These are phyloP conservation scores for Nicotiana undulata DNA, from an alignment of 257 asterid genomes.

Conservation along the genomic window DNA sequence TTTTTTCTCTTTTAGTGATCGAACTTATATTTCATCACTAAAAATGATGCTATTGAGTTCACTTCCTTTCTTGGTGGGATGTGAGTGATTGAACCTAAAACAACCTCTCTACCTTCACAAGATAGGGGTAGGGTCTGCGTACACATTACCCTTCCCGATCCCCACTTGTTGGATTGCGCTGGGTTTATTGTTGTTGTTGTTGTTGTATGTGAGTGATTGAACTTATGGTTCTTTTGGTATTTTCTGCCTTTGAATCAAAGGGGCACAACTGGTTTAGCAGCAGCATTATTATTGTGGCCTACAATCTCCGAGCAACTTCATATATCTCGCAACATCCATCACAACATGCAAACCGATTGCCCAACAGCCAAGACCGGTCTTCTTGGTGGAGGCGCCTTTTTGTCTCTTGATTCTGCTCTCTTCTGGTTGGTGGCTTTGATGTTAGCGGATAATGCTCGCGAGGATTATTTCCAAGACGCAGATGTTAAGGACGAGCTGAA, in stretches of 20 bases:
- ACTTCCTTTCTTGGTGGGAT: too few relatives aligned
- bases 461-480: slow-evolving; percentile 60
- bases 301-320: slow-evolving; percentile 72
- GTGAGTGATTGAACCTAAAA: too few relatives aligned
- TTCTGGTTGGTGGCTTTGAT: slow-evolving; percentile 84
- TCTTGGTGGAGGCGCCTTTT: slow-evolving; percentile 97
- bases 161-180: too few relatives aligned
- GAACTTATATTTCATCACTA: not conserved
- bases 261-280: slow-evolving; percentile 64
- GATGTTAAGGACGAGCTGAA: slow-evolving; percentile 19
- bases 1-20: not conserved
- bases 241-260: slow-evolving; percentile 20
- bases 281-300: slow-evolving; percentile 73
- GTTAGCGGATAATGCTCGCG: slow-evolving; percentile 75
- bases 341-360: slow-evolving; percentile 55
- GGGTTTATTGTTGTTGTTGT: too few relatives aligned
- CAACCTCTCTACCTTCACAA: too few relatives aligned
- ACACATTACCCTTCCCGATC: too few relatives aligned
- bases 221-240: not conserved
- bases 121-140: too few relatives aligned
- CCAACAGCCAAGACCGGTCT: slow-evolving; percentile 98
- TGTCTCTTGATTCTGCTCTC: slow-evolving; percentile 74
- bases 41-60: too few relatives aligned
- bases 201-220: too few relatives aligned
- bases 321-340: slow-evolving; percentile 47